Evolutionary conservation across 1,284 basidiomycete species (phyloP), one percentile per base, ranked within the genome.

Genomic region (Rhodotorula glutinis): DNA sequence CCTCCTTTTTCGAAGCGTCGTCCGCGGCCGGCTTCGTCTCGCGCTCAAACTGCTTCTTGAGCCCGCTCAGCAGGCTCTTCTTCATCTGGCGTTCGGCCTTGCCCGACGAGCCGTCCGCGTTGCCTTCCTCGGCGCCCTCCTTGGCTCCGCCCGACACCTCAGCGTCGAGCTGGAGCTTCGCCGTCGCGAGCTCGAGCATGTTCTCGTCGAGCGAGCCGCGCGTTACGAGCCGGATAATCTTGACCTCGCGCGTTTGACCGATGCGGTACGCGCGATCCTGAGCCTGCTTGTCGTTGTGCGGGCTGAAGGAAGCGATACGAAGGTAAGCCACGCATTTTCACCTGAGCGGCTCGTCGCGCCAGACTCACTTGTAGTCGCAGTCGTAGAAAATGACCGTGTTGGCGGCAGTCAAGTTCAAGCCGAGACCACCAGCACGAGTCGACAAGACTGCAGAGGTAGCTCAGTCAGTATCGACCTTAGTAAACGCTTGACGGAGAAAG

Each of bases 321-420:
- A 52, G 75, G 76, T 62, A 30, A 43, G 51, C 11, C n/a, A 17
- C 9, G 53, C 0, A 27, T 21, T 38, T 46, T n/a, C 30, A 21
- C 2, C 19, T 40, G 33, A 23, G 57, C 33, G 4, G 30, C 40
- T 2, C 3, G 23, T 4, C 9, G 27, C 19, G 21, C 56, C 21
- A 52, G 88, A 88, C 13, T 88, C 90, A 79, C 69, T 96, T 98
- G 79, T 95, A 97, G 78, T 98, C 96, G 78, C 97, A 94, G 78
- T 99, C 96, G 78, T 95, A 98, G 73, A 63, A 70, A 52, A 95
- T 89, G 40, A 96, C 93, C 41, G 93, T 91, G 51, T 89, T 92
- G 1, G 93, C 93, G 2, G 92, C 91, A 43, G 78, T 76, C 23
- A 80, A 66, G 65, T 80, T 80, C 65, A 80, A 75, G 11, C 83